These are phyloP conservation scores for Grigorovia jiainica DNA, from an alignment of 805 yeast genomes.

Conservation along the genomic window DNA sequence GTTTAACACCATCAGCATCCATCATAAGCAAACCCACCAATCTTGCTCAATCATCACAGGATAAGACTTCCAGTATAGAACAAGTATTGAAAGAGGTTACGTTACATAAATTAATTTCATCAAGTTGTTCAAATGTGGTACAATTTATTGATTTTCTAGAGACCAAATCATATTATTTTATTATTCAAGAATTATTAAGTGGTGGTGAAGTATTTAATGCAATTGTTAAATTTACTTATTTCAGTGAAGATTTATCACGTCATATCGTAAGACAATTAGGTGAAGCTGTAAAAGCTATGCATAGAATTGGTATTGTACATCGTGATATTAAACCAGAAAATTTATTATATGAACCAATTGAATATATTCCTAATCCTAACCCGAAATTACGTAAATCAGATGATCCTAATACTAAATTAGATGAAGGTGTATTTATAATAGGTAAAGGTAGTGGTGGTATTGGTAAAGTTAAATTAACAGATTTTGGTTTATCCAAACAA, in stretches of 20 bases:
- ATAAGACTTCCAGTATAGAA: constrained; percentile 27
- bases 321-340: constrained; percentile 81
- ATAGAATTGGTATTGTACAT: constrained; percentile 71
- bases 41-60: neutral
- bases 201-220: constrained; percentile 74
- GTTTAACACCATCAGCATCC: constrained; percentile 44
- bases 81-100: constrained; percentile 75
- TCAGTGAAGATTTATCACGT: constrained; percentile 54
- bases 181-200: constrained; percentile 60
- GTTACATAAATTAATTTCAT: constrained; percentile 53
- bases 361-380: constrained; percentile 33
- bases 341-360: constrained; percentile 54
- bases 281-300: constrained; percentile 56
- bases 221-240: constrained; percentile 57
- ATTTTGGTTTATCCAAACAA: constrained; percentile 89
- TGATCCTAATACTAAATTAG: constrained; percentile 57
- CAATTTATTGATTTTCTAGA: constrained; percentile 58
- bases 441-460: constrained; percentile 90
- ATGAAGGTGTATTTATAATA: constrained; percentile 77
- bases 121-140: constrained; percentile 48
- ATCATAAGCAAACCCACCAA: constrained; percentile 2
- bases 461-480: constrained; percentile 85
- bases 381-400: constrained; percentile 49
- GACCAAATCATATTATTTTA: constrained; percentile 49
- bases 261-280: constrained; percentile 59